Base-by-base conservation (phyloP, 106 monocot species). In the Ottelia alismoides region DNA sequence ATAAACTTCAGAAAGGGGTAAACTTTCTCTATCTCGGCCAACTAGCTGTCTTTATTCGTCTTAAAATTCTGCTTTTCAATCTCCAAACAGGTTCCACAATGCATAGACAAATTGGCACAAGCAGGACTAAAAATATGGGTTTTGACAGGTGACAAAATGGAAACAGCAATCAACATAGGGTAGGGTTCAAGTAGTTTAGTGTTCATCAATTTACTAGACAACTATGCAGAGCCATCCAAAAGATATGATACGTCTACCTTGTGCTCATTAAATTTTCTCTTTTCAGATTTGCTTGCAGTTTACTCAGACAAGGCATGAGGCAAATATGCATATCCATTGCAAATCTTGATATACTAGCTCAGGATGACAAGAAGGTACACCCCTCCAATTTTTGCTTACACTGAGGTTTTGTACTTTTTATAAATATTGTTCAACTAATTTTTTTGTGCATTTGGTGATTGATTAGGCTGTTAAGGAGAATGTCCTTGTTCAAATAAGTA, bases 111-210 rank as follows among this genome's bases (percentile, higher is more conserved):
- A 52, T 72, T 94, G 52, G 94, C 94, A 31, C 94, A 84, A 69
- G 94, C 94, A 60, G 94, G 94, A 49, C 80, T 94, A 25, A 94
- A 94, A 53, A 84, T 94, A 45, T 94, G 94, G 94, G 84, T 94
- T 78, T 73, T 94, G 53, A 94, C 94, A 2, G 94, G 94, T 60
- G 94, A 94, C 76, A 94, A 94, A 62, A 94, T 94, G 84, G 94
- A 94, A 78, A 94, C 94, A 47, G 94, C 94, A 27, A 94, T 94
- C 55, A 94, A 94, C 30, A 94, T 94, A 31, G 94, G 94, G 94
- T 94, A 73, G 53, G 58, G 10, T 6, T 43, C 40, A 43, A 43
- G 10, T 16, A 43, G 40, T 43, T 43, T 43, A 7, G 40, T 16
- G 16, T 25, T 17, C 23, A 24, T 17, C 3, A 17, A 9, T 7